Evolutionary conservation across 768 basidiomycete genomes (phyloP), one percentile per base, ranked within the genome.

Genomic region (Mycena epipterygia): DNA sequence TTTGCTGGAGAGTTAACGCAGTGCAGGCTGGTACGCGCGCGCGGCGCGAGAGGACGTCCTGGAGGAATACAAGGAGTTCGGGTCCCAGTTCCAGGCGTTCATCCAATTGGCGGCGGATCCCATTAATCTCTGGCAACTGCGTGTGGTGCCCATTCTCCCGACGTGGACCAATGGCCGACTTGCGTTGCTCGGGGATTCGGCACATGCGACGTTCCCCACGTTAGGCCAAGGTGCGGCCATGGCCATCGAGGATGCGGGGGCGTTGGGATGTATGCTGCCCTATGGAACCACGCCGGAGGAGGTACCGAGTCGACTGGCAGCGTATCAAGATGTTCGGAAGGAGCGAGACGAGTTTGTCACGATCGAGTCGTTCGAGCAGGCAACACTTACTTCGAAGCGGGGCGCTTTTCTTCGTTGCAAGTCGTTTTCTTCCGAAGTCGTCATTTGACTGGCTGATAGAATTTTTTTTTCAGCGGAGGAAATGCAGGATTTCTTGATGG

Each of bases 241-340:
- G 57, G 66, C 66, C 8, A 21, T 67, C 9, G 67, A 68, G 41
- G 67, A 68, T 16, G 58, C 51, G 2, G 67, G 51, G 5, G 41
- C 67, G 12, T 21, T 68, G 23, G 67, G 39, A 0, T 68, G 67
- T 7, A 61, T 68, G 58, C 59, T 68, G 3, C 58, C 67, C 7
- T 21, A 3, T 7, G 67, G 67, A 8, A 68, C 59, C n/a, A 60
- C 9, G 29, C 51, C 32, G 7, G 39, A 33, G 33, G 59, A 68
- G 4, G 67, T 68, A 12, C 32, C 59, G 2, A 9, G 21, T 1
- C 58, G 67, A 5, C 41, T 68, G 21, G 39, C 17, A 13, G 67
- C 67, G 23, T 68, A 68, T 56, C 51, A 68, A 9, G 59, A 55
- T 4, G 12, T 67, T 5, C 58, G 67, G 49, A 68, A 61, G 25